Evolutionary conservation across 352 stramenopile genomes (phyloP), one percentile per base, ranked within the genome.

Genomic region (Paralagenidium karlingii): DNA sequence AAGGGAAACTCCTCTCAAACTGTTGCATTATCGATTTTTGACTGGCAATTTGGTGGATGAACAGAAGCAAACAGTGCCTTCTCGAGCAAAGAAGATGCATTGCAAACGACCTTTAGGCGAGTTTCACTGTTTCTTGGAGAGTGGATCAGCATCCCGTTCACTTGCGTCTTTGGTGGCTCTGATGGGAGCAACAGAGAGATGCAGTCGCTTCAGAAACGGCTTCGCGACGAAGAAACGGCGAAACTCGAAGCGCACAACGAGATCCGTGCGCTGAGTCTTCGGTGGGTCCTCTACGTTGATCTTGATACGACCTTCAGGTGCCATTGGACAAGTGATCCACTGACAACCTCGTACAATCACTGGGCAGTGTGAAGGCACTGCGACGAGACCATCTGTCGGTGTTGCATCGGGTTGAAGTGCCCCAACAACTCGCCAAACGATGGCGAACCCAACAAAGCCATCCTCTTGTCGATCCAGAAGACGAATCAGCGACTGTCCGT

Each of bases 311-410:
- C 26, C 24, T 37, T 24, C 25, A 16, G 7, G 26, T 18, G 24
- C 26, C 31, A 11, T 40, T 21, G 22, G 21, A 11, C 36, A 22
- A 3, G 5, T 48, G 11, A 9, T 31, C 0, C 11, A 21, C n/a
- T n/a, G n/a, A n/a, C n/a, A n/a, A n/a, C n/a, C n/a, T n/a, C n/a
- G n/a, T n/a, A n/a, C n/a, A n/a, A n/a, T n/a, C n/a, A n/a, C 18
- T 31, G 18, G 24, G 0, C 19, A 71, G 60, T 7, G 54, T 71
- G 40, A 53, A 55, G 38, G 40, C 58, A 33, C 58, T 68, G 15
- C 60, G 60, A 9, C 60, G 47, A 1, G 53, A 68, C 19, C 50
- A 71, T 29, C 20, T 71, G 3, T 38, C 60, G 3, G 51, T 64
- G 22, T 36, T 71, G 3, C 60, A 71, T 16, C 50, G 44, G n/a